phyloP scores from a whole-genome alignment of 2,329 filamentous ascomycete genomes.

The Pseudocercospora fijiensis region DNA sequence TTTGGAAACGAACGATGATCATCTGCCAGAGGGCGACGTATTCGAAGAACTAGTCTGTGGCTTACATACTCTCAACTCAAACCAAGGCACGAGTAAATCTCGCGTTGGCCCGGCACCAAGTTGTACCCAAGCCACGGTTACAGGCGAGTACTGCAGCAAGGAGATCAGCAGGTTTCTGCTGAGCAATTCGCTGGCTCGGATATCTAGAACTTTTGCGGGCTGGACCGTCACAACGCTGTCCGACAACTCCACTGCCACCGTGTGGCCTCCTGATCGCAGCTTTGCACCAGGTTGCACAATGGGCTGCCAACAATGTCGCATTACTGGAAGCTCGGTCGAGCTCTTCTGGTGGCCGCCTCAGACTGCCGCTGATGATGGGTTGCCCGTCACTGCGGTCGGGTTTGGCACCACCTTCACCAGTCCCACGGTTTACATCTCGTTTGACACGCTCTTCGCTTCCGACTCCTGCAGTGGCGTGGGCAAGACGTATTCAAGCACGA shows the following conservation, averaged over 20 bases:
- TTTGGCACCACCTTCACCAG: slow-evolving; percentile 23
- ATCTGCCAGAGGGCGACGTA: too few relatives aligned
- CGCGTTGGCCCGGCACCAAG: slow-evolving; percentile 1
- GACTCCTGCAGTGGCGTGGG: slow-evolving; percentile 25
- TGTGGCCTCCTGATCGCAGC: slow-evolving; percentile 15
- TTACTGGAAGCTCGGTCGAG: slow-evolving; percentile 24
- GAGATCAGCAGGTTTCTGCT: not conserved
- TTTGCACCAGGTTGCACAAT: slow-evolving; percentile 23
- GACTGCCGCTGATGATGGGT: slow-evolving; percentile 15
- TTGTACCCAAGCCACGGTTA: slow-evolving; percentile 1
- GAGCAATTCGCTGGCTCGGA: slow-evolving; percentile 1
- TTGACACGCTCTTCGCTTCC: slow-evolving; percentile 25
- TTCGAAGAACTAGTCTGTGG: too few relatives aligned
- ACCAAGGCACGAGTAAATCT: not conserved
- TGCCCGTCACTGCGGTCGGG: slow-evolving; percentile 15
- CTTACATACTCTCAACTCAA: too few relatives aligned
- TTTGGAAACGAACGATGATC: too few relatives aligned
- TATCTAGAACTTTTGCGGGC: not conserved
- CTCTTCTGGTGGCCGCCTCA: slow-evolving; percentile 25
- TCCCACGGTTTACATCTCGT: slow-evolving; percentile 30
- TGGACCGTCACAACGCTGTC: slow-evolving; percentile 4
- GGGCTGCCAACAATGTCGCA: slow-evolving; percentile 23
- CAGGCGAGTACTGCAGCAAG: slow-evolving; percentile 2
- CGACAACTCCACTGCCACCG: slow-evolving; percentile 13
- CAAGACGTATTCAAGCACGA: slow-evolving; percentile 18